phyloP scores from a whole-genome alignment of 306 rosid genomes.

The Inga leiocalycina region DNA sequence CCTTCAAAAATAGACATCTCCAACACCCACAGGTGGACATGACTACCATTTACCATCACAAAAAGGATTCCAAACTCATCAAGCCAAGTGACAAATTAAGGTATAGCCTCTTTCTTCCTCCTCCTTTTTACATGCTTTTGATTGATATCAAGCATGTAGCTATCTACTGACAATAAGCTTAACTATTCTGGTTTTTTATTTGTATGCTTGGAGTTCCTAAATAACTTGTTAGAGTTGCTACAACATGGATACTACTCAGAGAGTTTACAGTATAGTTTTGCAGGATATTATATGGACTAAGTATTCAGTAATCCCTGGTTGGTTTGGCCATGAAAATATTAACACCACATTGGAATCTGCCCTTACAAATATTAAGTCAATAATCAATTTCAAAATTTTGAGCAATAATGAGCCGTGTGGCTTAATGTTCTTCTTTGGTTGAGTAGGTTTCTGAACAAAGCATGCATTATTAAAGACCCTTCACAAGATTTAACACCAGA shows the following conservation, averaged over 20 bases:
- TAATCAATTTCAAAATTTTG: background rate
- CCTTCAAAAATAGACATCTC: background rate
- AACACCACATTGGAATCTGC: background rate
- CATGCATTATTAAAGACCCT: background rate
- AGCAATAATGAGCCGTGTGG: background rate
- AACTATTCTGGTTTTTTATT: background rate
- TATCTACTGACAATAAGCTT: background rate
- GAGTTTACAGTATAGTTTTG: too few relatives aligned
- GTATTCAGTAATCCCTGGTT: background rate
- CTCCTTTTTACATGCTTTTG: background rate
- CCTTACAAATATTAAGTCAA: background rate
- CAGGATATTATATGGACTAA: background rate
- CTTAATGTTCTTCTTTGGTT: background rate
- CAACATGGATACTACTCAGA: too few relatives aligned
- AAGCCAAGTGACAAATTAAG: background rate
- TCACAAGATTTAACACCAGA: background rate
- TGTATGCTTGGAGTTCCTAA: background rate
- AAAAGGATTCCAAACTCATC: background rate
- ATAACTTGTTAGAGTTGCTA: too few relatives aligned
- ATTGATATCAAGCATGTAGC: background rate
- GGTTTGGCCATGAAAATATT: background rate
- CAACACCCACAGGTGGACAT: background rate
- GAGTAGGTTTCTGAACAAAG: background rate
- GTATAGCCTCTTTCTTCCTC: background rate
- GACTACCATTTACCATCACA: background rate